Evolutionary conservation across 2,329 filamentous ascomycete species (phyloP).

Genomic region (Colletotrichum lini): DNA sequence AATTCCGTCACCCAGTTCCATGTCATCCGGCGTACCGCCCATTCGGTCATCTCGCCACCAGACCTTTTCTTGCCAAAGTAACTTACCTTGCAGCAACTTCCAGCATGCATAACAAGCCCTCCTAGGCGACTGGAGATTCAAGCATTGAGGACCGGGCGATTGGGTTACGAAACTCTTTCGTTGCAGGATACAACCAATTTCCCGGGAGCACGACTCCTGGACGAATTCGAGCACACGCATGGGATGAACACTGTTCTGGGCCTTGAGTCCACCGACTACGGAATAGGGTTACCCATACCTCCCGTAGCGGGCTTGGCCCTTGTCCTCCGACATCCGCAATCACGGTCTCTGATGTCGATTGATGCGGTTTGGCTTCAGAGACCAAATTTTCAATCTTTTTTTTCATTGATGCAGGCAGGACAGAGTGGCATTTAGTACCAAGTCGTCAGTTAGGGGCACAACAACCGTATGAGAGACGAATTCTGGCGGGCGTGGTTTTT

Average conservation of each 20-base stretch:
- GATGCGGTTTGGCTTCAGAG: not conserved
- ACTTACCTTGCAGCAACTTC: conserved; percentile 9
- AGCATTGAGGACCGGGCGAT: conserved; percentile 9
- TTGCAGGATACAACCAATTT: conserved; percentile 35
- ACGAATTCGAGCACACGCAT: conserved; percentile 25
- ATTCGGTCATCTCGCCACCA: not conserved
- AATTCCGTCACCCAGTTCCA: not conserved
- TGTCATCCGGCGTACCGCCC: not conserved
- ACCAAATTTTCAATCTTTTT: not conserved
- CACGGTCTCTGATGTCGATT: conserved; percentile 5
- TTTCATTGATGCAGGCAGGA: not conserved
- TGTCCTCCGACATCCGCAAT: conserved; percentile 26
- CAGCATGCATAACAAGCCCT: conserved; percentile 16
- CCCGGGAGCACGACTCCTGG: conserved; percentile 27
- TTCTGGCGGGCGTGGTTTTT: not conserved
- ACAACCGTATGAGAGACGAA: not conserved
- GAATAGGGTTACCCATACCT: conserved; percentile 35
- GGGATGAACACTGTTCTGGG: conserved; percentile 31
- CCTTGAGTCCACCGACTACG: not conserved
- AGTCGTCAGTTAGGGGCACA: not conserved
- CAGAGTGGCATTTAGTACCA: not conserved
- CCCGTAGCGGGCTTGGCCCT: conserved; percentile 10
- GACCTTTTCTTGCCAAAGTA: not conserved
- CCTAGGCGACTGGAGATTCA: conserved; percentile 1
- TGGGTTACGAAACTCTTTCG: conserved; percentile 9